Evolutionary conservation across 139 green algal genomes (phyloP), one percentile per base, ranked within the genome.

Genomic region (Parachlorella kessleri): DNA sequence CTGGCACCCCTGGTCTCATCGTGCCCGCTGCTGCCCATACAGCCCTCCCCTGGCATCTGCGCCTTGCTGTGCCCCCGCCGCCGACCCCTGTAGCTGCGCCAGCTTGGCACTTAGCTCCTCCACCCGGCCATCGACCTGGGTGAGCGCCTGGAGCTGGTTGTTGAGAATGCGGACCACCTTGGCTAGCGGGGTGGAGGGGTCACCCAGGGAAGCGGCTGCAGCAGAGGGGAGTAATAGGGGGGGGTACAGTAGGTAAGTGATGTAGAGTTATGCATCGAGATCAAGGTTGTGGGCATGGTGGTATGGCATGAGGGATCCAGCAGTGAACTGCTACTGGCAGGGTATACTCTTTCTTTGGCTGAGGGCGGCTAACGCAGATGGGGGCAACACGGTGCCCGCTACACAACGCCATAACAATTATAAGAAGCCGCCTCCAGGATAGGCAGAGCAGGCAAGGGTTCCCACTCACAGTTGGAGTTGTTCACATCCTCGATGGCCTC

Each of bases 121-220:
- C 3, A 73, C 54, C 2, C 68, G 75, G 18, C 53, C 42, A 37
- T 86, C 81, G 41, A 83, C 38, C 72, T 83, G 73, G 3, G 83
- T 75, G 9, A 95, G 82, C n/a, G 91, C 89, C 82, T 95, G 92
- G 85, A 98, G 93, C 88, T 98, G 94, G 81, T 94, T 94, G 86
- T 98, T 98, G 21, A 98, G 86, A 78, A 98, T 93, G 77, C 87
- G 88, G 75, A 97, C 91, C 7, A 95, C 82, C 35, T 92, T 93
- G 67, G 87, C 92, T 63, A 98, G 76, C 3, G 94, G 93, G 36
- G 81, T 91, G 36, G 55, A 66, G 14, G 83, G 66, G 77, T 94
- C 86, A 9, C 90, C 89, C 41, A 91, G 69, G 41, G 77, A 81
- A 4, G 85, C 79, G 4, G 87, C 84, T 70, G 79, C 72, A 36